A percentile compares a stretch with the other conserved stretches of the same genome.
phyloP scores from a whole-genome alignment of 495 filamentous ascomycete species.

The Penicillium coffeae region DNA sequence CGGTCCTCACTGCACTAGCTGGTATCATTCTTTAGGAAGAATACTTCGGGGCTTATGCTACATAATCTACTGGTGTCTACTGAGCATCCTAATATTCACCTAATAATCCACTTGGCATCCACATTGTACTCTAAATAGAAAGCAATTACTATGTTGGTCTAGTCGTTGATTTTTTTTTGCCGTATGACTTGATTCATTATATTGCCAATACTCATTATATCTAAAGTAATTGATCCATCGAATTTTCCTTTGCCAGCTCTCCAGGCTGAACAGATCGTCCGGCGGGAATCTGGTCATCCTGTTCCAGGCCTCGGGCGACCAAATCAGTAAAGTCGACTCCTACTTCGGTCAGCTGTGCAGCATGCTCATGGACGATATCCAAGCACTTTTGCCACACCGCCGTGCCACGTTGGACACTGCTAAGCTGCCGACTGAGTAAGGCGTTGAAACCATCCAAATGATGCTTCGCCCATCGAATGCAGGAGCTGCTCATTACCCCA shows the following conservation, averaged over 20 bases:
- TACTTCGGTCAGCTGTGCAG: constrained; percentile 72
- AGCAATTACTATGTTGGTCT: too few species aligned
- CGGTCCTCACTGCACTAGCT: too few species aligned
- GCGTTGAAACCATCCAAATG: constrained; percentile 86
- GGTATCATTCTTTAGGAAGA: too few species aligned
- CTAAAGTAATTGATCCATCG: not conserved
- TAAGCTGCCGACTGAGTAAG: constrained; percentile 76
- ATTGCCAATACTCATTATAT: not conserved
- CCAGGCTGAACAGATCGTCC: constrained; percentile 22
- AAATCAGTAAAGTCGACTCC: constrained; percentile 86
- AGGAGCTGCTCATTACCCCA: constrained; percentile 77
- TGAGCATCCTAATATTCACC: too few species aligned
- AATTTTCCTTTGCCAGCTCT: constrained; percentile 9
- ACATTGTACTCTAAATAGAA: too few species aligned
- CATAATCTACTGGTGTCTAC: too few species aligned
- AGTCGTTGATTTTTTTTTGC: constrained; percentile 34
- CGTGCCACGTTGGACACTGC: constrained; percentile 65
- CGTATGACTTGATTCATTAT: not conserved
- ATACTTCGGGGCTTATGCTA: too few species aligned
- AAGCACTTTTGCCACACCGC: constrained; percentile 79
- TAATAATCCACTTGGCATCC: too few species aligned
- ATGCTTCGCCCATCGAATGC: constrained; percentile 94
- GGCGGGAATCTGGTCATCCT: constrained; percentile 20
- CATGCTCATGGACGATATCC: constrained; percentile 75
- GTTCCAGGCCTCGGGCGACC: constrained; percentile 42